Percentiles rank a stretch among this genome's conserved stretches.
Conservation (phyloP, 208 protist species). For the Wallacemonas sp. region DNA sequence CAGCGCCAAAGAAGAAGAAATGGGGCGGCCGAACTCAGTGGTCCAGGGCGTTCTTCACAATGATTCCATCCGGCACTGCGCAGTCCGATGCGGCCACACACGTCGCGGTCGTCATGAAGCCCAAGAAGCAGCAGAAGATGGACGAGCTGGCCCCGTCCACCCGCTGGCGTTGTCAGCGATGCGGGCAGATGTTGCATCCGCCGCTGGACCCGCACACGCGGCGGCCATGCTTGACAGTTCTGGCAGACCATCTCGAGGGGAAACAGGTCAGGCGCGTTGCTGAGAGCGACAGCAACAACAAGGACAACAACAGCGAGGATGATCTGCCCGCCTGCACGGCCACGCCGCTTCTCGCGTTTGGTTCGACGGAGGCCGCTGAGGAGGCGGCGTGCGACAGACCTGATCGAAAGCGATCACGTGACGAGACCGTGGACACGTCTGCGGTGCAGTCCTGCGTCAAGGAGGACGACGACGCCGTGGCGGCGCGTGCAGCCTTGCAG, state of each 20-base stretch:
- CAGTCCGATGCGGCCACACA: neutral
- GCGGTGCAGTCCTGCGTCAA: too few species aligned
- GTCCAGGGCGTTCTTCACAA: slow-evolving; percentile 55
- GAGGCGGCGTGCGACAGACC: neutral
- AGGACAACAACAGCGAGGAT: neutral
- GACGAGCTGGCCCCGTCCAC: slow-evolving; percentile 23
- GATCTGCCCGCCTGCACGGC: too few species aligned
- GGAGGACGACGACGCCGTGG: neutral
- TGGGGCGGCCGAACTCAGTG: slow-evolving; percentile 23
- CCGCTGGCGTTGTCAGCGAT: slow-evolving; percentile 49
- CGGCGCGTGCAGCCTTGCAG: neutral
- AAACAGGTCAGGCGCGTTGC: slow-evolving; percentile 12
- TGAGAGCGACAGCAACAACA: too few species aligned
- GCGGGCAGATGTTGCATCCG: slow-evolving; percentile 23
- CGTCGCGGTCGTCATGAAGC: neutral
- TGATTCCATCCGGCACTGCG: slow-evolving; percentile 12
- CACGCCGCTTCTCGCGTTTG: too few species aligned
- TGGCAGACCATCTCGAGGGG: slow-evolving; percentile 56
- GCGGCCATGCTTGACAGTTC: slow-evolving; percentile 32
- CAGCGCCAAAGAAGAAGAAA: neutral
- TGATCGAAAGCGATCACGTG: slow-evolving; percentile 10
- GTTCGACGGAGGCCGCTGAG: too few species aligned
- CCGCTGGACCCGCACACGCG: slow-evolving; percentile 38
- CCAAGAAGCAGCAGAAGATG: slow-evolving; percentile 24
- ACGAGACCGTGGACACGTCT: neutral